A percentile compares a stretch with the other conserved stretches of the same genome.
Conservation (phyloP, 2,329 filamentous ascomycete genomes). For the Coniochaeta sp. region DNA sequence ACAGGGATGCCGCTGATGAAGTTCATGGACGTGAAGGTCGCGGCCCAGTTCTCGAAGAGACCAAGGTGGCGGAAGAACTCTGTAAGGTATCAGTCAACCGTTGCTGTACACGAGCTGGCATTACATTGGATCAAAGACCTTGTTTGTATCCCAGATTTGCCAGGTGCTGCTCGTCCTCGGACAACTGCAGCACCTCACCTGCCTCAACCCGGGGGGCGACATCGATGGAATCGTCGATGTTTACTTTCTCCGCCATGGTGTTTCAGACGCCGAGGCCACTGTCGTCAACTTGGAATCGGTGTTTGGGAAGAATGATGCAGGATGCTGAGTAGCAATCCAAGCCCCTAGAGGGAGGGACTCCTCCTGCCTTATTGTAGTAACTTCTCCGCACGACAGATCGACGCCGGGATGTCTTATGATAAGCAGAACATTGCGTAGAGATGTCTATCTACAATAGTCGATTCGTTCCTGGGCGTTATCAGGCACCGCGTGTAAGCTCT, state of each 20-base stretch:
- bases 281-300: not conserved
- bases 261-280: not conserved
- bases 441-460: not conserved
- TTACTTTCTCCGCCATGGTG: not conserved
- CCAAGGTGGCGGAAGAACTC: constrained; percentile 25
- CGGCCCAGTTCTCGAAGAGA: constrained; percentile 27
- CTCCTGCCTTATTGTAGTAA: not conserved
- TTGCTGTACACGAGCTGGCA: not conserved
- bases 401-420: not conserved
- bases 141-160: constrained; percentile 25
- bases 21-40: constrained; percentile 29
- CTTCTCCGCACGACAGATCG: not conserved
- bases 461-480: not conserved
- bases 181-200: constrained; percentile 6
- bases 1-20: constrained; percentile 29
- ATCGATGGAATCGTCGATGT: not conserved
- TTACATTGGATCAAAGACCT: constrained; percentile 4
- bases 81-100: constrained; percentile 1
- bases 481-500: not conserved
- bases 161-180: constrained; percentile 22
- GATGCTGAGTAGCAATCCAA: not conserved
- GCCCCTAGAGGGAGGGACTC: not conserved
- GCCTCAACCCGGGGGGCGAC: constrained; percentile 3
- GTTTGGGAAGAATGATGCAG: not conserved
- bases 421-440: not conserved